A percentile compares a stretch with the other conserved stretches of the same genome.
These are phyloP conservation scores for Rubia yunnanensis DNA, from an alignment of 257 asterid species.

Conservation along the genomic window DNA sequence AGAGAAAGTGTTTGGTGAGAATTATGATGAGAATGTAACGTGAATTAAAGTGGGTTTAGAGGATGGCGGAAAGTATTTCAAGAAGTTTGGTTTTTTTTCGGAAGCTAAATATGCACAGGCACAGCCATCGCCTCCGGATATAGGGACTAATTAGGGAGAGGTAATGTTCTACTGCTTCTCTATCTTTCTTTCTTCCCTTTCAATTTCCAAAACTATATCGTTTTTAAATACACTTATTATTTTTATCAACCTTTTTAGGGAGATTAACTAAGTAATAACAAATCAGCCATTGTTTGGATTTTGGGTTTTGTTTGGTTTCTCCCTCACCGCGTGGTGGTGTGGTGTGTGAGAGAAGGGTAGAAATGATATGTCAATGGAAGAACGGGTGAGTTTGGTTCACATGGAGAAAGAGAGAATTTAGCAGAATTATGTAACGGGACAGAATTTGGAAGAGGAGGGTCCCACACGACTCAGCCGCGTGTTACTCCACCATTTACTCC, in stretches of 20 bases:
- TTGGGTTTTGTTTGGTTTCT: not conserved
- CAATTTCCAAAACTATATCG: too few relatives aligned
- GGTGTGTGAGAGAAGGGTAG: not conserved
- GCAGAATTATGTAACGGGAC: slow-evolving; percentile 11
- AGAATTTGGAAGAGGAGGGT: slow-evolving; percentile 12
- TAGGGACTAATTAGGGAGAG: not conserved
- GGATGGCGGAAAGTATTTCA: not conserved
- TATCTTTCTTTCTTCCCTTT: too few relatives aligned
- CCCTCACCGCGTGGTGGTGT: not conserved
- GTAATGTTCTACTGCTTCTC: not conserved
- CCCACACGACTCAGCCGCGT: slow-evolving; percentile 30
- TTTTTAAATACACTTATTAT: too few relatives aligned
- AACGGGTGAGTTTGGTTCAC: not conserved
- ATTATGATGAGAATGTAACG: not conserved
- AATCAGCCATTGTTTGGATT: not conserved
- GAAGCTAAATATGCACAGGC: not conserved
- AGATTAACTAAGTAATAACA: too few relatives aligned
- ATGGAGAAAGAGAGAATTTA: slow-evolving; percentile 1
- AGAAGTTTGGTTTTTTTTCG: not conserved
- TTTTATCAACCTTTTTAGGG: too few relatives aligned
- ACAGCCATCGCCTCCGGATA: not conserved
- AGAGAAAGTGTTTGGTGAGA: not conserved
- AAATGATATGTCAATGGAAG: not conserved
- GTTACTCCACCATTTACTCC: slow-evolving; percentile 11
- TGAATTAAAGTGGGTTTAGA: not conserved